Evolutionary conservation across 2,329 filamentous ascomycete genomes (phyloP).

Genomic region (Xylaria multiplex): DNA sequence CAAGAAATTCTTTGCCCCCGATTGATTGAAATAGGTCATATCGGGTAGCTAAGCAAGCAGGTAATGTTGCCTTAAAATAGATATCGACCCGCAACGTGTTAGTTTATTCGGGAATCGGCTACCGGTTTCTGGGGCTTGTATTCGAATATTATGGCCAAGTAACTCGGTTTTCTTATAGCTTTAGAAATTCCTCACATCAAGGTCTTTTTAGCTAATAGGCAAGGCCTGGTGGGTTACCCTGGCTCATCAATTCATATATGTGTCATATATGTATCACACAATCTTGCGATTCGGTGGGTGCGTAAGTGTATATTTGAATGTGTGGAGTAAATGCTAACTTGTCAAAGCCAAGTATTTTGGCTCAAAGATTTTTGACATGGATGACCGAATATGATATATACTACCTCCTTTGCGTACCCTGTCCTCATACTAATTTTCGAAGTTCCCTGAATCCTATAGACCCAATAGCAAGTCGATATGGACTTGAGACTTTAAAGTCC

Average conservation of each 20-base stretch:
- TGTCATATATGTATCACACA: background rate
- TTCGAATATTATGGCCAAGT: background rate
- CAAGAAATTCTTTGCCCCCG: background rate
- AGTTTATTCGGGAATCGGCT: background rate
- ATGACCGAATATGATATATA: background rate
- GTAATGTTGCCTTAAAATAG: background rate
- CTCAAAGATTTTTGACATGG: background rate
- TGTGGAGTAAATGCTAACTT: constrained; percentile 12
- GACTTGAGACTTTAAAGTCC: background rate
- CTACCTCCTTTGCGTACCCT: background rate
- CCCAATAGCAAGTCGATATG: background rate
- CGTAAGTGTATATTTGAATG: background rate
- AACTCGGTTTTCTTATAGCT: background rate
- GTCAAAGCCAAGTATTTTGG: background rate
- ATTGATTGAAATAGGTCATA: background rate
- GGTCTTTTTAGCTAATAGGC: background rate
- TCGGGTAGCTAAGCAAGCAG: background rate
- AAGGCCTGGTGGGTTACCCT: background rate
- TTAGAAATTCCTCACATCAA: background rate
- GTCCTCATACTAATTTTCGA: background rate
- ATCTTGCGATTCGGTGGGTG: background rate
- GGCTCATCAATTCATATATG: background rate
- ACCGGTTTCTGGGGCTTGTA: background rate
- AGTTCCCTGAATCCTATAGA: background rate
- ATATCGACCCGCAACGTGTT: background rate